phyloP scores from a whole-genome alignment of 108 stramenopile genomes.

The Pseudonitzschia multiseries region DNA sequence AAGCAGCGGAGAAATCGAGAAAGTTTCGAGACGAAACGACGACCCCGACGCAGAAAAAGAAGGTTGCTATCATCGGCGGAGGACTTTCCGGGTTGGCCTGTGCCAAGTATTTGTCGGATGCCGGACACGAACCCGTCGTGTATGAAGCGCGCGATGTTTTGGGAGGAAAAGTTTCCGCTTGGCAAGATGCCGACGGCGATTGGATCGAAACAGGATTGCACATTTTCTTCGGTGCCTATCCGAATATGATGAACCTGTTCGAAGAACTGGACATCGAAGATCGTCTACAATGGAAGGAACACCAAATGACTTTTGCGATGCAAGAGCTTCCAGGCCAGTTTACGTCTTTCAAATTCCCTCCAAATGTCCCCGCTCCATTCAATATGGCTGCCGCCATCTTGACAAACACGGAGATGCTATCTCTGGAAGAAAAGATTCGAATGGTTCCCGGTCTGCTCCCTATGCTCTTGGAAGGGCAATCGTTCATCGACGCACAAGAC shows the following conservation, averaged over 20 bases:
- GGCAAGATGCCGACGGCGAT: slow-evolving; percentile 88
- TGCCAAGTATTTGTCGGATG: slow-evolving; percentile 89
- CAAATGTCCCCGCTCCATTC: slow-evolving; percentile 92
- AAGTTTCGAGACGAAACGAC: slow-evolving; percentile 8
- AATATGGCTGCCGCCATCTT: slow-evolving; percentile 92
- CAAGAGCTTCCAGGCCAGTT: slow-evolving; percentile 87
- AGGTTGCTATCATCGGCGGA: slow-evolving; percentile 86
- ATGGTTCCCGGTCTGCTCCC: slow-evolving; percentile 93
- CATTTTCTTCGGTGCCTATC: slow-evolving; percentile 95
- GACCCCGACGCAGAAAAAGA: slow-evolving; percentile 33
- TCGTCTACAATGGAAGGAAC: slow-evolving; percentile 94
- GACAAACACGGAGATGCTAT: slow-evolving; percentile 92
- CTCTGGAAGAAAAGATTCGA: slow-evolving; percentile 80
- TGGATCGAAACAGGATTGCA: slow-evolving; percentile 92
- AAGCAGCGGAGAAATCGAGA: slow-evolving; percentile 15
- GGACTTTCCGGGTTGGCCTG: slow-evolving; percentile 84
- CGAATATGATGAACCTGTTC: slow-evolving; percentile 91
- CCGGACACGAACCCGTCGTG: slow-evolving; percentile 83
- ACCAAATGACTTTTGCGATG: slow-evolving; percentile 96
- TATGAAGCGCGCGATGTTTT: slow-evolving; percentile 77
- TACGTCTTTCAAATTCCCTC: slow-evolving; percentile 92
- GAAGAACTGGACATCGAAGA: slow-evolving; percentile 90
- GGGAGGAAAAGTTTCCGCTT: slow-evolving; percentile 90
- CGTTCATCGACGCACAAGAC: slow-evolving; percentile 92
- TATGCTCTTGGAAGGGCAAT: slow-evolving; percentile 86